Base-by-base conservation (phyloP, 2,329 filamentous ascomycete genomes). In the Fusarium sp. region DNA sequence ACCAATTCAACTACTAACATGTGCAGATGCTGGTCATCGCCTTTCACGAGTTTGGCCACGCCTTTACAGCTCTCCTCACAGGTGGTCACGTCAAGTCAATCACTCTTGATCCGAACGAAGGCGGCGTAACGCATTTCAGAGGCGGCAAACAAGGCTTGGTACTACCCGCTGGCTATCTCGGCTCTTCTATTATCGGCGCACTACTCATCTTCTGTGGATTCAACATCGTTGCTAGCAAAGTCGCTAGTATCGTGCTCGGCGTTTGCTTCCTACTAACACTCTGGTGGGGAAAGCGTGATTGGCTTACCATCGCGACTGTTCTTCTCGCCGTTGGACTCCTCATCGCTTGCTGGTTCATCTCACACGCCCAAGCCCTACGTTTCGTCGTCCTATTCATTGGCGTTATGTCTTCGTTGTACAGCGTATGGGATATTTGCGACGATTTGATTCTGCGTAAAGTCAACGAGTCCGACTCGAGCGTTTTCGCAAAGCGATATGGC, bases 371-470 rank as follows among this genome's bases (percentile, higher is more conserved):
- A 80, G 88, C 92, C 7, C 81, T 95, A 79, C 85, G 92, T 65
- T 95, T 92, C 77, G 88, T 94, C 56, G 91, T 93, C 57, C 86
- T 95, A 33, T 95, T 95, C 76, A 94, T 95, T 68, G 93, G 93
- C 45, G 92, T 94, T 75, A 94, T 95, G 93, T 92, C 90, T 11
- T 91, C 90, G 4, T 86, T 95, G 2, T 95, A 95, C 81, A 93
- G 91, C 72, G 92, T 93, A 9, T 95, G 93, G 93, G 93, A 95
- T 83, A 95, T 95, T 74, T 94, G 92, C 80, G 93, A 95, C 77
- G 93, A 95, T 74, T 84, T 95, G 36, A 94, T 95, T 73, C 83
- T 94, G 8, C 88, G 93, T 65, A 95, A 94, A 82, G 92, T 95
- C 56, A 94, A 95, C 80, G 90, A 87, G 27, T 94, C 92, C 8